phyloP scores from a whole-genome alignment of 2,329 filamentous ascomycete species.

The Trichoderma polysporum region DNA sequence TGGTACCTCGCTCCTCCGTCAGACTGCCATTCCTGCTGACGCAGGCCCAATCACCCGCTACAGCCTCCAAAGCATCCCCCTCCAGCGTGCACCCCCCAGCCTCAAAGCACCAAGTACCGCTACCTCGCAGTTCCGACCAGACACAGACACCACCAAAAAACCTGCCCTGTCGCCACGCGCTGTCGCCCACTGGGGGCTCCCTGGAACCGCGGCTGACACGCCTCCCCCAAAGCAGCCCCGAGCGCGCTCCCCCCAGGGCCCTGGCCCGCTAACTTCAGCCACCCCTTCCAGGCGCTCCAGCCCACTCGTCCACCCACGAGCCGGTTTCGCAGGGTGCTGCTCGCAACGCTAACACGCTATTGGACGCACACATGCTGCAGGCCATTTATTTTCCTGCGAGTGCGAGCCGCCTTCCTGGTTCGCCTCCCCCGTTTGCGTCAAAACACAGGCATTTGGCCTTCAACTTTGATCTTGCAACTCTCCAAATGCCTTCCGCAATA shows the following conservation, averaged over 20 bases:
- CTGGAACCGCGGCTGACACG: constrained; percentile 7
- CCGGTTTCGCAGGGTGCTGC: constrained; percentile 25
- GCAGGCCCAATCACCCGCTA: not conserved
- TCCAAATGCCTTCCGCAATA: constrained; percentile 28
- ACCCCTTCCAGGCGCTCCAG: constrained; percentile 3
- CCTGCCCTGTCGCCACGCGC: not conserved
- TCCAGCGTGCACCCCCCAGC: not conserved
- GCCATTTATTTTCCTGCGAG: constrained; percentile 21
- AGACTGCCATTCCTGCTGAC: not conserved
- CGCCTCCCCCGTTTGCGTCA: constrained; percentile 20
- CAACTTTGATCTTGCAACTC: constrained; percentile 18
- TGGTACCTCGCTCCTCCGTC: not conserved
- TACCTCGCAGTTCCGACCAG: not conserved
- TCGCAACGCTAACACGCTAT: constrained; percentile 22
- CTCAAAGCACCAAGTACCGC: not conserved
- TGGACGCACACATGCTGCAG: constrained; percentile 22
- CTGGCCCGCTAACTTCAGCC: constrained; percentile 5
- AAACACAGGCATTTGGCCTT: constrained; percentile 5
- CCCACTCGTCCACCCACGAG: constrained; percentile 25
- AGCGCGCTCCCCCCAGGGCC: not conserved
- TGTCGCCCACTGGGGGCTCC: constrained; percentile 2
- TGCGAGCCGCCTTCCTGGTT: constrained; percentile 2
- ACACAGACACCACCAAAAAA: no score
- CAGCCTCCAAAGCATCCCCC: not conserved
- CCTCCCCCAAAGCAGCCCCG: not conserved